Conservation (phyloP, 2,329 filamentous ascomycete species). For the Drechmeria coniospora region DNA sequence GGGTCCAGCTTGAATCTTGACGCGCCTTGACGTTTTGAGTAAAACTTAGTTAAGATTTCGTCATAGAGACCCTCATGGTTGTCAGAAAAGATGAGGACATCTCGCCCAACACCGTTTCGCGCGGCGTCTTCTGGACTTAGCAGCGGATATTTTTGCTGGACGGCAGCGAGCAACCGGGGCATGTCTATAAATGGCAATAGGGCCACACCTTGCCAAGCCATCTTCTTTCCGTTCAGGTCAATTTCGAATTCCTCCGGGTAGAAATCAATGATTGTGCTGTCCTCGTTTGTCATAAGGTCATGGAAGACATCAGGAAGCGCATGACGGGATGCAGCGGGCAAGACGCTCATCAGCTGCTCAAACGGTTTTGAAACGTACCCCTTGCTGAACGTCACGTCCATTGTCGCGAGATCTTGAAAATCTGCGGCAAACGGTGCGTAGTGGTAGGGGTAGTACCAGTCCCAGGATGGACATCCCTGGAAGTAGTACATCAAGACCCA, state of each 20-base stretch:
- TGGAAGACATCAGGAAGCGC: constrained; percentile 82
- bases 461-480: constrained; percentile 96
- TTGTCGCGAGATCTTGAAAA: constrained; percentile 67
- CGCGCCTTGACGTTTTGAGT: constrained; percentile 68
- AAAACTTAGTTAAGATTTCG: constrained; percentile 71
- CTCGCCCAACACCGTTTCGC: constrained; percentile 66
- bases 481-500: constrained; percentile 98
- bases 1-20: constrained; percentile 59
- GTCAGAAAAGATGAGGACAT: constrained; percentile 74
- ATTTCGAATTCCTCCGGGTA: constrained; percentile 90
- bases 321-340: constrained; percentile 85
- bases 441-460: constrained; percentile 98
- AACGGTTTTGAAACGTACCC: constrained; percentile 80
- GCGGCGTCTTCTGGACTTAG: constrained; percentile 61
- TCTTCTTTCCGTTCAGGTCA: constrained; percentile 95
- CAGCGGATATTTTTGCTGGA: constrained; percentile 67
- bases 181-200: constrained; percentile 94
- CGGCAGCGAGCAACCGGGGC: constrained; percentile 65
- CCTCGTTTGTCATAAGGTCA: constrained; percentile 70
- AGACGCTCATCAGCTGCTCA: constrained; percentile 94
- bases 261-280: constrained; percentile 92
- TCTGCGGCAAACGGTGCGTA: constrained; percentile 96
- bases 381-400: constrained; percentile 70
- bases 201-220: constrained; percentile 93
- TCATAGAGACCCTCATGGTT: constrained; percentile 67